Base-by-base conservation (phyloP, 192 early-diverging fungal species). In the Coemansia sp. region DNA sequence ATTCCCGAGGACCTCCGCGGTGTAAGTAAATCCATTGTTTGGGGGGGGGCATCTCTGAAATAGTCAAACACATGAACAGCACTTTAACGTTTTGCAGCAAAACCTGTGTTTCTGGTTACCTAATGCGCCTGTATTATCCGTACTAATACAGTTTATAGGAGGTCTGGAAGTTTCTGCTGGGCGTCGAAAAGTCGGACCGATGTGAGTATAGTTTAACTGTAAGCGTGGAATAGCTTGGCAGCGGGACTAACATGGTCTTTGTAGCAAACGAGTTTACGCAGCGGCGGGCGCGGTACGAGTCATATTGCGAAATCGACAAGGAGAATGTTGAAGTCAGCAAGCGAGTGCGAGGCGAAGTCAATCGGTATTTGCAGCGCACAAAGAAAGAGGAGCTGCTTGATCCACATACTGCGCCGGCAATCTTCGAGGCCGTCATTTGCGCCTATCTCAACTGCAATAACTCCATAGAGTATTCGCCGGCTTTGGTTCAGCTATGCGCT, bases 111-210 rank as follows among this genome's bases (percentile, higher is more conserved):
- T 48, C 46, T 48, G 46, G 8, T 48, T 48, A 48, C 28, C 46
- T 48, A 28, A 26, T 26, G 23, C 23, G 4, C 4, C 23, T 26
- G 23, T 26, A 26, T 26, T 26, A 26, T 26, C 23, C 23, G 23
- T 26, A 26, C 23, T 26, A 26, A 26, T 3, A 4, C 23, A 3
- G 23, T 26, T 1, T 48, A 52, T 71, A 78, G 84, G 89, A 90
- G 41, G 89, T 88, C 28, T 95, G 93, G 93, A 86, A 90, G 72
- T 92, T 85, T 52, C 72, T 95, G 44, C 81, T 95, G 20, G 89
- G 87, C 45, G 88, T 93, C 20, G 83, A 91, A 70, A 79, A 86
- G 50, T 78, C 91, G 8, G 89, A 95, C 77, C 76, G 88, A 64
- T 88, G 69, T 71, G 65, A 60, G 62, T 64, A 48, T 6, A 18